Evolutionary conservation across 192 early-diverging fungal species (phyloP), one percentile per base, ranked within the genome.

Genomic region (Gaertneriomyces sp.): DNA sequence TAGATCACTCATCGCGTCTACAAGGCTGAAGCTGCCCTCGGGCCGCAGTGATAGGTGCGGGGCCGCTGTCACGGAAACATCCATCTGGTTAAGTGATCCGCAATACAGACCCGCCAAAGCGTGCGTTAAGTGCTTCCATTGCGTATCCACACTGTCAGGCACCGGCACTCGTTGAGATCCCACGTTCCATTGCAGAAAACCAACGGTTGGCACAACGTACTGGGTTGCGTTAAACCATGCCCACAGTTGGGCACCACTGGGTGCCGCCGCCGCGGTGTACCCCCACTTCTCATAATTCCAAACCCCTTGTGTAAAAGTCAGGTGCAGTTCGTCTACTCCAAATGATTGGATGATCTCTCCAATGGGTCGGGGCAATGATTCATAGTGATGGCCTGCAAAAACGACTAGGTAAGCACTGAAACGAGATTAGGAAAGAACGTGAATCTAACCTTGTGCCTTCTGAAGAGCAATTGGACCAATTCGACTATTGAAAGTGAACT

Each of bases 71-170:
- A 83, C 82, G 25, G 87, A 85, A 12, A 84, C 76, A 68, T 92
- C 91, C 53, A 99, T 89, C 69, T 92, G 95, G 72, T 97, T 97
- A 11, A 99, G 78, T 6, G 96, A 99, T 5, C 93, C 93, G 69
- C 96, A 99, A 69, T 96, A 98, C 41, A 96, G 76, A 3, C 96
- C 95, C 14, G 94, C 90, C 17, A 98, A 80, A 1, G 94, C 88
- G 74, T 95, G 94, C 16, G 92, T 91, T 58, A 98, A 74, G 0
- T 89, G 88, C 43, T 79, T 87, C 96, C 96, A 99, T 56, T 87
- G 76, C 20, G 56, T 62, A n/a, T 93, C 83, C 7, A 84, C 69
- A 46, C 89, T 90, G 71, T 4, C 17, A 12, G 14, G 47, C 47
- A n/a, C 25, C 25, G 25, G 25, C 2, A 33, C 25, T 33, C 25